A percentile compares a stretch with the other conserved stretches of the same genome.
phyloP scores from a whole-genome alignment of 192 early-diverging fungal species.

The Powellomyces hirtus region DNA sequence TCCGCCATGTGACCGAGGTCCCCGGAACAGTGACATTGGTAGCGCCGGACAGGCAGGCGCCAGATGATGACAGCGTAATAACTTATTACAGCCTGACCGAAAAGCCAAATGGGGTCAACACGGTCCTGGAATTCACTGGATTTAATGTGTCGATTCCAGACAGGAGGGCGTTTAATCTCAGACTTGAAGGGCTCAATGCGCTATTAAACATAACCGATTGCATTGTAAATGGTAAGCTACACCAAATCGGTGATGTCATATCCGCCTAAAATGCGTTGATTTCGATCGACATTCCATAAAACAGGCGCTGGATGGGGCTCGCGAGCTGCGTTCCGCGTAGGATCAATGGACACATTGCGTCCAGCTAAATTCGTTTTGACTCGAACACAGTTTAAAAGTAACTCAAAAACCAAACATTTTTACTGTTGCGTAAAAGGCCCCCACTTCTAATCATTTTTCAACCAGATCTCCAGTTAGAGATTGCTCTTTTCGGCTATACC shows the following conservation, averaged over 20 bases:
- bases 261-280: too few relatives aligned
- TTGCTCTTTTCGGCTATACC: not conserved
- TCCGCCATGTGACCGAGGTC: constrained; percentile 1
- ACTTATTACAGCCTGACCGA: not conserved
- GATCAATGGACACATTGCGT: not conserved
- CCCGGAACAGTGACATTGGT: constrained; percentile 3
- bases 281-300: too few relatives aligned
- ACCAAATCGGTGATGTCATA: too few relatives aligned
- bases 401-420: too few relatives aligned
- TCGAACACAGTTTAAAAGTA: constrained; percentile 2
- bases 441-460: too few relatives aligned
- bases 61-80: not conserved
- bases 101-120: not conserved
- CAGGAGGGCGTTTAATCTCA: not conserved
- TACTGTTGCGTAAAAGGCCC: too few relatives aligned
- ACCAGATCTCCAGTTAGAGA: not conserved
- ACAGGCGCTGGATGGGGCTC: not conserved
- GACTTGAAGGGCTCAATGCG: not conserved
- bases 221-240: not conserved
- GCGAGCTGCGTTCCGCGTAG: not conserved
- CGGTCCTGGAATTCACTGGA: not conserved
- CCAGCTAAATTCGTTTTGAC: not conserved
- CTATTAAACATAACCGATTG: constrained; percentile 8
- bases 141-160: not conserved
- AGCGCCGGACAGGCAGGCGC: not conserved